phyloP scores from a whole-genome alignment of 345 rosid genomes.

The Salix udensis region DNA sequence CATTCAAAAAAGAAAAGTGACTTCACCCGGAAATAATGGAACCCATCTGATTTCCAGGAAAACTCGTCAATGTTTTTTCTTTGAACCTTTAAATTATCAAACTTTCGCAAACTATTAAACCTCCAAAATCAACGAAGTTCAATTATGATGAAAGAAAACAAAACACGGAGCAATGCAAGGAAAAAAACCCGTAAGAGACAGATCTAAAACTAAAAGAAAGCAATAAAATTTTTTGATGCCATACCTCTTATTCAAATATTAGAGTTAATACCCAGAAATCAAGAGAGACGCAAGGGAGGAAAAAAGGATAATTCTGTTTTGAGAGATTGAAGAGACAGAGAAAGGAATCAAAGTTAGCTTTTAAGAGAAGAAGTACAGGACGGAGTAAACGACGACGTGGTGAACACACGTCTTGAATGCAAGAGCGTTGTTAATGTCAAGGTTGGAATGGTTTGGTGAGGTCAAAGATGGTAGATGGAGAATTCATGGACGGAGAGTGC shows the following conservation, averaged over 20 bases:
- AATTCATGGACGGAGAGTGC: background rate
- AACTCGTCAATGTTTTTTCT: background rate
- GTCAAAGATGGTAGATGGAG: background rate
- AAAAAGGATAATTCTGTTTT: background rate
- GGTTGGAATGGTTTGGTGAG: background rate
- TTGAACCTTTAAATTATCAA: background rate
- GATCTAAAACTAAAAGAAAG: background rate
- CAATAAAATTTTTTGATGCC: background rate
- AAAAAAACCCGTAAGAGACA: background rate
- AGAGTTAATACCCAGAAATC: background rate
- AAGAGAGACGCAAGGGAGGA: background rate
- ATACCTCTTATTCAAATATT: background rate
- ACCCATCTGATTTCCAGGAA: background rate
- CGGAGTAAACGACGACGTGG: conserved; percentile 42
- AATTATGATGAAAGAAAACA: background rate
- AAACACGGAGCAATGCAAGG: background rate
- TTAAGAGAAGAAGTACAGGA: background rate
- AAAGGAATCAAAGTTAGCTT: conserved; percentile 29
- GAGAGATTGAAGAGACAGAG: conserved; percentile 11
- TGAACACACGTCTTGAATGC: conserved; percentile 33
- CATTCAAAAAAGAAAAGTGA: background rate
- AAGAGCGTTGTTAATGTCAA: background rate
- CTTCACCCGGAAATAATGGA: background rate
- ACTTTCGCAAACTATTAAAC: background rate
- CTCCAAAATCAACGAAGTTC: background rate